Evolutionary conservation across 768 basidiomycete species (phyloP).

Genomic region (Boletellus ananas): DNA sequence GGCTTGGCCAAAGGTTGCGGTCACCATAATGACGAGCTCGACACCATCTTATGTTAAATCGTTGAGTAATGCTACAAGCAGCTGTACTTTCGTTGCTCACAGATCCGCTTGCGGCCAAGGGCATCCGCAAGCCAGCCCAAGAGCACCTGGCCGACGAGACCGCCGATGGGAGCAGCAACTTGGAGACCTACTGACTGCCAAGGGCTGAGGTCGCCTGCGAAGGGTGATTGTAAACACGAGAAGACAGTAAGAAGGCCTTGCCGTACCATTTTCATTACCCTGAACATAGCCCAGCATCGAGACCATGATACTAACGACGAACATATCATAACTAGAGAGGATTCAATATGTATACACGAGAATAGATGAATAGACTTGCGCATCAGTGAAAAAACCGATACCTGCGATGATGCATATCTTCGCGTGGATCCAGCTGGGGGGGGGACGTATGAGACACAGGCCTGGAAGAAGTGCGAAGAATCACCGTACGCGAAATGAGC

Average conservation of each 20-base stretch:
- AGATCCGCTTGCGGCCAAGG: slow-evolving; percentile 75
- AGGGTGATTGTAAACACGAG: not conserved
- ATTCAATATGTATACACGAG: not conserved
- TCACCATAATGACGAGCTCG: slow-evolving; percentile 69
- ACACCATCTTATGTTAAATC: slow-evolving; percentile 37
- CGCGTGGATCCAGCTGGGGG: slow-evolving; percentile 71
- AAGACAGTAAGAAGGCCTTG: not conserved
- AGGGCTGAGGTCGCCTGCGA: slow-evolving; percentile 32
- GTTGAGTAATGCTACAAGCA: not conserved
- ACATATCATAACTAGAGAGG: slow-evolving; percentile 61
- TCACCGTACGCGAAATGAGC: slow-evolving; percentile 71
- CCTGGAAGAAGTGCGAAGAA: not conserved
- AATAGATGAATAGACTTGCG: slow-evolving; percentile 37
- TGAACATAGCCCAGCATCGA: slow-evolving; percentile 86
- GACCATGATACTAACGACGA: slow-evolving; percentile 82
- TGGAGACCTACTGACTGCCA: slow-evolving; percentile 77
- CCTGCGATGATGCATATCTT: slow-evolving; percentile 68
- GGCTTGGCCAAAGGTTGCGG: slow-evolving; percentile 76
- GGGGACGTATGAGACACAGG: not conserved
- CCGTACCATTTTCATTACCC: slow-evolving; percentile 30
- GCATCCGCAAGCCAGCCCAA: slow-evolving; percentile 77
- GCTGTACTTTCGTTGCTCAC: slow-evolving; percentile 43
- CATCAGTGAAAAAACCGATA: slow-evolving; percentile 88
- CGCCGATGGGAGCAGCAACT: slow-evolving; percentile 72
- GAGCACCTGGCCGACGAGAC: slow-evolving; percentile 64